Conservation (phyloP, 202 grass and related monocot genomes). For the Eragrostis tef region DNA sequence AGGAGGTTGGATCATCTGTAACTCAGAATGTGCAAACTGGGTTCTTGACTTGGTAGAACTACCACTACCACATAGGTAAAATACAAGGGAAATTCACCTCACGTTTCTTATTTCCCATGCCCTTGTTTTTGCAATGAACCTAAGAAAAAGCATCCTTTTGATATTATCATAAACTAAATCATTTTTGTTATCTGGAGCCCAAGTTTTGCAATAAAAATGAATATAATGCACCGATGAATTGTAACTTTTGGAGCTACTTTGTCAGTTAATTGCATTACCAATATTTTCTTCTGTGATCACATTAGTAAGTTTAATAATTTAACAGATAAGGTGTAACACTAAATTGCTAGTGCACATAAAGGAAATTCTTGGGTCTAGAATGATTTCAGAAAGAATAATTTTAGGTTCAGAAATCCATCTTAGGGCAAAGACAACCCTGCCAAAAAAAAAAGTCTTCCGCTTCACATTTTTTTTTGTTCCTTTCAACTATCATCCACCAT, state of each 20-base stretch:
- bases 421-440: not conserved
- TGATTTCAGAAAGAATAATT: not conserved
- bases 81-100: not conserved
- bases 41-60: not conserved
- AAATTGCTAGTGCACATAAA: not conserved
- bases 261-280: not conserved
- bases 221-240: not conserved
- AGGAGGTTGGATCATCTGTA: not conserved
- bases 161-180: not conserved
- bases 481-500: conserved; percentile 11
- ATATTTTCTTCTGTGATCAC: not conserved
- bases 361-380: not conserved
- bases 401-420: not conserved
- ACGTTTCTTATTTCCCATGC: no score
- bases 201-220: not conserved
- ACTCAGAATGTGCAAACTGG: not conserved
- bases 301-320: not conserved
- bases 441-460: not conserved
- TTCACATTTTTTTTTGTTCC: not conserved
- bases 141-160: not conserved
- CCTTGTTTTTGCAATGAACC: not conserved
- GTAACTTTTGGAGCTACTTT: not conserved
- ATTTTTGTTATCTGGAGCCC: not conserved
- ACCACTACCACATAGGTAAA: not conserved
- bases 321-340: not conserved